Conservation (phyloP, 805 yeast genomes). For the Candida pseudofarinosa region DNA sequence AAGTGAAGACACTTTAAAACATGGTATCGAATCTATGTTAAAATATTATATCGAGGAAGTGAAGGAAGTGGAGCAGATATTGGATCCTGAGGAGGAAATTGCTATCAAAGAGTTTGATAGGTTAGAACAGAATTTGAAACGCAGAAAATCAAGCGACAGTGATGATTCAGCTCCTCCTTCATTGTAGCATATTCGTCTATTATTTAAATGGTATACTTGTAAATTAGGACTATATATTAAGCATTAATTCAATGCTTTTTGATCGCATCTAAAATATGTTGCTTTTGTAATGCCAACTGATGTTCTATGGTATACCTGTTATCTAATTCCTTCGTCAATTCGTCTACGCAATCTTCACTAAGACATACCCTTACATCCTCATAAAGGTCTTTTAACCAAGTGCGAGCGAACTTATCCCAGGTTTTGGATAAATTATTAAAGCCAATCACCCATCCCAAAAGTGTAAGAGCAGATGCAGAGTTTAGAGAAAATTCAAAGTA, state of each 20-base stretch:
- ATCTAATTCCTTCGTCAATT: slow-evolving; percentile 31
- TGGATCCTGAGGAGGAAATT: slow-evolving; percentile 70
- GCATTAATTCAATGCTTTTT: slow-evolving; percentile 4
- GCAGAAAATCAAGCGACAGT: slow-evolving; percentile 9
- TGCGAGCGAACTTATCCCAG: slow-evolving; percentile 28
- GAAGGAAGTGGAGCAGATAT: slow-evolving; percentile 78
- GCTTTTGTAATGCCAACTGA: slow-evolving; percentile 10
- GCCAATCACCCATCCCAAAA: slow-evolving; percentile 39
- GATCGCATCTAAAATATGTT: slow-evolving; percentile 13
- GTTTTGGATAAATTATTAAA: slow-evolving; percentile 36
- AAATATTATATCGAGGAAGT: slow-evolving; percentile 97
- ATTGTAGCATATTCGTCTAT: slow-evolving; percentile 2
- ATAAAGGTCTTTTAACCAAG: slow-evolving; percentile 27
- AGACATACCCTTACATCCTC: slow-evolving; percentile 35
- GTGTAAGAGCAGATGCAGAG: slow-evolving; percentile 28
- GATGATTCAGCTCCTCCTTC: slow-evolving; percentile 25
- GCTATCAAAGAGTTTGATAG: slow-evolving; percentile 83
- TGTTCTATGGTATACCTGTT: slow-evolving; percentile 18
- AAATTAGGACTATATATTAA: slow-evolving; percentile 3
- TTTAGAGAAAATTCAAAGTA: slow-evolving; percentile 31
- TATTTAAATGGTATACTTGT: slow-evolving; percentile 1
- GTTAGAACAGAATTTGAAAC: slow-evolving; percentile 52
- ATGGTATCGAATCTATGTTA: slow-evolving; percentile 97
- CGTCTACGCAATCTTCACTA: slow-evolving; percentile 32
- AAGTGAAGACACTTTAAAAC: slow-evolving; percentile 85